Evolutionary conservation across 169 alveolate genomes (phyloP).

Genomic region (Plasmodium fragile): DNA sequence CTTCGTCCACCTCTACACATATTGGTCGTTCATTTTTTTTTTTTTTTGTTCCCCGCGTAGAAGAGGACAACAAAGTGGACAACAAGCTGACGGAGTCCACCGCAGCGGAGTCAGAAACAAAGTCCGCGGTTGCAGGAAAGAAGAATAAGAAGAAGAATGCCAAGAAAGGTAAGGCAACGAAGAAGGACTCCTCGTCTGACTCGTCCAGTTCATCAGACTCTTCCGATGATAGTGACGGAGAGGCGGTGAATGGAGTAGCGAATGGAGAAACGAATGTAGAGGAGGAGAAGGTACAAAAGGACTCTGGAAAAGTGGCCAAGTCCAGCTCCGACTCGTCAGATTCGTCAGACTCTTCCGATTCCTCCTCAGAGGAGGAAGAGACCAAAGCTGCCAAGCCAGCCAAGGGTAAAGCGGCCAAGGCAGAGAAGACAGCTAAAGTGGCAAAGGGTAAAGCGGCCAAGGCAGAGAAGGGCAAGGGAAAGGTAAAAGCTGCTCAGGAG

Average conservation of each 20-base stretch:
- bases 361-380: constrained; percentile 1
- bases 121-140: neutral
- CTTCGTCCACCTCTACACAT: neutral
- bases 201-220: constrained; percentile 25
- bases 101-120: constrained; percentile 64
- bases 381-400: neutral
- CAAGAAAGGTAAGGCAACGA: constrained; percentile 8
- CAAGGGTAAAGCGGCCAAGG: neutral
- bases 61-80: constrained; percentile 16
- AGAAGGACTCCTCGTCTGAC: constrained; percentile 37
- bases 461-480: too few relatives aligned
- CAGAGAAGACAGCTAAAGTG: too few relatives aligned
- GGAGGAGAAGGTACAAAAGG: neutral
- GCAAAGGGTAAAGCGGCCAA: neutral
- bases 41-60: neutral
- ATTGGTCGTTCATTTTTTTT: neutral
- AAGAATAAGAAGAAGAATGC: constrained; percentile 45
- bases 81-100: constrained; percentile 54
- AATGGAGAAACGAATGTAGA: neutral
- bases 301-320: neutral
- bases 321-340: constrained; percentile 28
- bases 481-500: too few relatives aligned
- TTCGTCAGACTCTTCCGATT: constrained; percentile 31
- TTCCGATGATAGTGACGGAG: constrained; percentile 8
- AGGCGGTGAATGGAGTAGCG: neutral